Base-by-base conservation (phyloP, 2,329 filamentous ascomycete species). In the Trichoderma asperellum region DNA sequence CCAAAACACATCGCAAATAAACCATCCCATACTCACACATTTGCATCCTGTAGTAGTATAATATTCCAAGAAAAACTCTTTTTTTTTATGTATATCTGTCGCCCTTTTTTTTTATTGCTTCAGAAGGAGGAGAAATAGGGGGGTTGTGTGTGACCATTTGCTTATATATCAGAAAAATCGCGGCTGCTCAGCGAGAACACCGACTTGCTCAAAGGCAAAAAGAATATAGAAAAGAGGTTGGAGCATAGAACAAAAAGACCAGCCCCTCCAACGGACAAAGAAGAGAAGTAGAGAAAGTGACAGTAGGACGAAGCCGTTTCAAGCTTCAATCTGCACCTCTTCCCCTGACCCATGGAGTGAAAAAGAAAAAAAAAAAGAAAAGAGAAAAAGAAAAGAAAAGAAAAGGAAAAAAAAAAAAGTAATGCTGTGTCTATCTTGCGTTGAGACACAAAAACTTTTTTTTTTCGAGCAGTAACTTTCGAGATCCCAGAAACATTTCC, bases 91-190 rank as follows among this genome's bases (percentile, higher is more conserved):
- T n/a, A n/a, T 56, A 2, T 18, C 29, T 35, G 56, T 43, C 35
- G 55, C 49, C 34, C 56, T 40, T 61, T 57, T 66, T 24, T 35
- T 18, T 64, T 27, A 24, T 24, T 24, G 24, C 40, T 57, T 57
- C 32, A 29, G 16, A 35, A 52, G 53, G 8, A 63, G 24, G 35
- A 37, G 21, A 63, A n/a, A 34, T 4, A 2, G 32, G 16, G 47
- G 21, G 16, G n/a, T 43, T 43, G 40, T 43, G 6, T 43, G 40
- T 43, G 40, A 14, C 47, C 29, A 56, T 35, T 64, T 64, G 49
- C 49, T 56, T 56, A 56, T 64, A 56, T 64, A 64, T 63, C 35
- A 24, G 24, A 55, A 32, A 29, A 10, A 4, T 24, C 18, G 21
- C 49, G 61, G 40, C 27, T 34, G 61, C 49, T 18, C 27, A 35